These are phyloP conservation scores for Tetrastigma voinierianum DNA, from an alignment of 164 flowering plant genomes.

Conservation along the genomic window DNA sequence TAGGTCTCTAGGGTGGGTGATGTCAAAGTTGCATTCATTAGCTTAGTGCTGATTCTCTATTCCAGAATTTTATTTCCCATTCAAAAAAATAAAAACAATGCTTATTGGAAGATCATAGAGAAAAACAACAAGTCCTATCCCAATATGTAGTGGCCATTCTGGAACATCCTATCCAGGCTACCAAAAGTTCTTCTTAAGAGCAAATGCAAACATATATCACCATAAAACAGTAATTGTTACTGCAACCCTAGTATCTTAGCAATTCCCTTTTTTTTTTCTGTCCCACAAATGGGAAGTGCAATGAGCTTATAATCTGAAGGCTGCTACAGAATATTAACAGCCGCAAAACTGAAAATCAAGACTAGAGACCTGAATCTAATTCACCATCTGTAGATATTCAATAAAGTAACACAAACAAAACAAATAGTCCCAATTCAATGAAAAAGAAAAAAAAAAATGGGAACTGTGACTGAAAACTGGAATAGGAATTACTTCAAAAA, in stretches of 20 bases:
- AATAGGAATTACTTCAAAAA: too few relatives aligned
- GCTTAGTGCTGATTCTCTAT: too few relatives aligned
- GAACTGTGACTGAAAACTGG: too few relatives aligned
- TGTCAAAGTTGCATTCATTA: too few relatives aligned
- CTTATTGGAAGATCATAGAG: neutral
- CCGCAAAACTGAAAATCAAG: neutral
- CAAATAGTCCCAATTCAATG: too few relatives aligned
- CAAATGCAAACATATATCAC: neutral
- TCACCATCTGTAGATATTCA: too few relatives aligned
- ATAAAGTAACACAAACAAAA: too few relatives aligned
- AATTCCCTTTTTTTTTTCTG: too few relatives aligned
- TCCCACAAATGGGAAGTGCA: neutral
- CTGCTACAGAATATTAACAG: neutral
- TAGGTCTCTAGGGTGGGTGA: too few relatives aligned
- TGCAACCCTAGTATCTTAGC: neutral
- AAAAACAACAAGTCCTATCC: neutral
- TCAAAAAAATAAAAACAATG: too few relatives aligned
- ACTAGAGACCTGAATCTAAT: neutral
- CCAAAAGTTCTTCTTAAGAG: neutral
- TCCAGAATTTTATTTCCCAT: too few relatives aligned
- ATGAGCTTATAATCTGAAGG: neutral
- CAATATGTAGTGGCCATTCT: neutral
- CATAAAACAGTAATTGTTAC: neutral
- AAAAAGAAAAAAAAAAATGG: too few relatives aligned
- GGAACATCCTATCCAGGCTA: neutral